Percentiles rank a stretch among this genome's conserved stretches.
Evolutionary conservation across 352 stramenopile species (phyloP).

Genomic region (Phytophthora pistaciae): DNA sequence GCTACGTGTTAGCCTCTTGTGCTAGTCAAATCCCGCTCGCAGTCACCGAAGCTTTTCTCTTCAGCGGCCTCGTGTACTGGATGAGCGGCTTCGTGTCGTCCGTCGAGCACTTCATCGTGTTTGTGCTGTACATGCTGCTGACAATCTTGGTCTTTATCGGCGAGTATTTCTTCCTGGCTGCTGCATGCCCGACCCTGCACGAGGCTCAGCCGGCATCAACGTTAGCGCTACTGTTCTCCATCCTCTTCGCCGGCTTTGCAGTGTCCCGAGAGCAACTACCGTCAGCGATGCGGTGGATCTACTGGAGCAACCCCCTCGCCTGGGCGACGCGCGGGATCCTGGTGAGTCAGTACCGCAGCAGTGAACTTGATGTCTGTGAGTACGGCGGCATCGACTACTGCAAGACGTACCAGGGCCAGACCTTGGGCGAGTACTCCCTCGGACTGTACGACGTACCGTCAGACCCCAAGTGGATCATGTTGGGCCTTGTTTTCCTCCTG

Average conservation of each 20-base stretch:
- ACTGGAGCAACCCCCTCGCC: constrained; percentile 67
- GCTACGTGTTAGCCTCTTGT: constrained; percentile 68
- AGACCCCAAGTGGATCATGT: constrained; percentile 46
- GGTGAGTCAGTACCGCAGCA: constrained; percentile 56
- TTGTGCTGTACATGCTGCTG: constrained; percentile 57
- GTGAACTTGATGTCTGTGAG: constrained; percentile 39
- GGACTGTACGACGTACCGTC: constrained; percentile 47
- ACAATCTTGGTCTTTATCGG: constrained; percentile 53
- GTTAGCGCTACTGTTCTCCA: constrained; percentile 48
- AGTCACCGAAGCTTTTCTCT: constrained; percentile 71
- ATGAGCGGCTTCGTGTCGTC: constrained; percentile 65
- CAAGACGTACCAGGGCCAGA: constrained; percentile 31
- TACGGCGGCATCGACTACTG: constrained; percentile 57
- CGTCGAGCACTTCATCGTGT: constrained; percentile 39
- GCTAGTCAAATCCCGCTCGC: constrained; percentile 48
- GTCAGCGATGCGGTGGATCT: constrained; percentile 51
- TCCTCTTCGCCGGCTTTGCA: constrained; percentile 63
- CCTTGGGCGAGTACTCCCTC: constrained; percentile 52
- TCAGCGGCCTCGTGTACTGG: constrained; percentile 86
- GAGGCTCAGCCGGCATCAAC: constrained; percentile 54
- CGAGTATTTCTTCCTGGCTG: constrained; percentile 53
- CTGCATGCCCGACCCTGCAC: constrained; percentile 45
- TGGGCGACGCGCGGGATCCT: constrained; percentile 52
- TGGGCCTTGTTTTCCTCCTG: constrained; percentile 43
- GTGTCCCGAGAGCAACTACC: constrained; percentile 52